Evolutionary conservation across 352 stramenopile genomes (phyloP), one percentile per base, ranked within the genome.

Genomic region (Achlya hypogyna): DNA sequence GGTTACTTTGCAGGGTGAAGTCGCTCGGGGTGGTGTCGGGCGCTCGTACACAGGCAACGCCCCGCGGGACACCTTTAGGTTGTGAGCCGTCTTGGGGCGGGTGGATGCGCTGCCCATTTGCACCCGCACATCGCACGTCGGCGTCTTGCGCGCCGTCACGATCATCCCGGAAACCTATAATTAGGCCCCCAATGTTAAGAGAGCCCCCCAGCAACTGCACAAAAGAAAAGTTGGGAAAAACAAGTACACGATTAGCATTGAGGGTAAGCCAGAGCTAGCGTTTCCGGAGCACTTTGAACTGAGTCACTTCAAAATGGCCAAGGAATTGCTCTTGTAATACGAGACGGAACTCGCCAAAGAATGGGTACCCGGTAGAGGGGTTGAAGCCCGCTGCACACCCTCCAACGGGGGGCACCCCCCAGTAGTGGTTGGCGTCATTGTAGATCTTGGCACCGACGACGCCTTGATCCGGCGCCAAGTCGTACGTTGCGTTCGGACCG

Each of bases 291-390:
- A 66, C 40, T 54, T 35, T 18, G 25, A 66, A 51, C 1, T 45
- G 45, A 4, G 31, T 51, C 6, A 66, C 47, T 5, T 66, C 59
- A 51, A 66, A 66, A 16, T 40, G 20, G 59, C 59, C 34, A 12
- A n/a, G 6, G 38, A 49, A 56, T 74, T 91, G 81, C 73, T 89
- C 83, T 59, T 91, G 81, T 16, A 89, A 59, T 52, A 89, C 77
- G 64, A 91, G 67, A 29, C 77, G 75, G 73, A 91, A 89, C 53
- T 77, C 79, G 62, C 88, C 79, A 60, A 89, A 91, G 74, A 88
- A 89, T 4, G 83, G 83, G 72, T 88, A 91, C 31, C 81, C 82
- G 43, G 79, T 80, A n/a, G 60, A 62, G 12, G 81, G 69, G 62
- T 91, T 74, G 68, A 88, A 78, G n/a, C 82, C 82, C 0, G 60